A percentile compares a stretch with the other conserved stretches of the same genome.
These are phyloP conservation scores for Trametes sanguinea DNA, from an alignment of 768 basidiomycete species.

Conservation along the genomic window DNA sequence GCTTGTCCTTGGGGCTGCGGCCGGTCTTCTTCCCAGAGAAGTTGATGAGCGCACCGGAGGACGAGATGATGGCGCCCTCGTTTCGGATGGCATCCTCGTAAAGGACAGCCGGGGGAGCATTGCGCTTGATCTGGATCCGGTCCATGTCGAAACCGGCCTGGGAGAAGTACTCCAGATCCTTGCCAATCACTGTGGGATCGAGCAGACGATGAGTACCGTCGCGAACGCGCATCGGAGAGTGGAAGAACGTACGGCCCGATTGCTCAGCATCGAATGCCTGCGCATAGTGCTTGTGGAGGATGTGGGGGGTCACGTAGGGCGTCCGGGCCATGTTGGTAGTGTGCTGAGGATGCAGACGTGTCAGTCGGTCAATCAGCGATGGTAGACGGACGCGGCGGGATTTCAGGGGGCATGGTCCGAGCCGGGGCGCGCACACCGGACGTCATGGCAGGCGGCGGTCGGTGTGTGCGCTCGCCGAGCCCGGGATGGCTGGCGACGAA, in stretches of 20 bases:
- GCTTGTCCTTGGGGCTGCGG: constrained; percentile 97
- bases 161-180: constrained; percentile 95
- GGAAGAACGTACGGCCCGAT: constrained; percentile 51
- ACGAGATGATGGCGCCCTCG: constrained; percentile 97
- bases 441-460: neutral
- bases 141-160: constrained; percentile 99
- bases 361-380: neutral
- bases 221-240: neutral
- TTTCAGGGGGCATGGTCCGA: constrained; percentile 5
- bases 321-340: constrained; percentile 65
- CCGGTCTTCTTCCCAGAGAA: constrained; percentile 99
- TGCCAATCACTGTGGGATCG: constrained; percentile 71
- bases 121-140: constrained; percentile 93
- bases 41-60: constrained; percentile 97
- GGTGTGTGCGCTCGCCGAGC: neutral
- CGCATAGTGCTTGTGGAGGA: constrained; percentile 85
- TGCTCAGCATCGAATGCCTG: constrained; percentile 69
- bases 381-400: neutral
- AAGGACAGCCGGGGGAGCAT: constrained; percentile 84
- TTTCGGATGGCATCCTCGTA: constrained; percentile 99
- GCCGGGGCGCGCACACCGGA: constrained; percentile 3
- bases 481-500: neutral
- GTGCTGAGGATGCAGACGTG: constrained; percentile 1
- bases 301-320: constrained; percentile 87
- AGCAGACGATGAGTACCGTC: constrained; percentile 14